Percentiles rank a stretch among this genome's conserved stretches.
Conservation (phyloP, 2,329 filamentous ascomycete species). For the Paradendryphiella salina region DNA sequence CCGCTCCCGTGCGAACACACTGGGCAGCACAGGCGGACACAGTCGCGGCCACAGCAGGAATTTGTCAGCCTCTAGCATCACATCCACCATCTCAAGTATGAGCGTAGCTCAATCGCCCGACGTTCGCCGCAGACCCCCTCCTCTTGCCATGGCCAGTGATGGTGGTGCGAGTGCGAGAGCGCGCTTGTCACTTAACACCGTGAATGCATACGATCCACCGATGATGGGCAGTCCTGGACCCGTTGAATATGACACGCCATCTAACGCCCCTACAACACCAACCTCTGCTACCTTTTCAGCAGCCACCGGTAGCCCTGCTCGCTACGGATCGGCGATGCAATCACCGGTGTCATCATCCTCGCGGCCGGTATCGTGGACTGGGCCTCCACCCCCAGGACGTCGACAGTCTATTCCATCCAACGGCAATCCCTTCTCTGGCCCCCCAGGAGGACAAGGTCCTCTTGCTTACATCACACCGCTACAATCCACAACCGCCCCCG, state of each 20-base stretch:
- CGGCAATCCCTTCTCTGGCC: conserved; percentile 72
- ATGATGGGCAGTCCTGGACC: conserved; percentile 64
- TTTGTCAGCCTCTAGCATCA: conserved; percentile 84
- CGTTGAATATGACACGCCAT: conserved; percentile 65
- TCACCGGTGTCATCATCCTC: conserved; percentile 74
- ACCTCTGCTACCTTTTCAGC: conserved; percentile 82
- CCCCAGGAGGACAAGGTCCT: conserved; percentile 62
- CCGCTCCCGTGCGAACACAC: conserved; percentile 75
- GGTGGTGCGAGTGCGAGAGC: conserved; percentile 61
- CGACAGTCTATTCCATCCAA: conserved; percentile 81
- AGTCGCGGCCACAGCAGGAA: conserved; percentile 80
- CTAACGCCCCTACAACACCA: conserved; percentile 77
- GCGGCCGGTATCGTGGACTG: conserved; percentile 73
- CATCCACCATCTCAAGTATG: conserved; percentile 71
- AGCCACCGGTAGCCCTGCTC: conserved; percentile 70
- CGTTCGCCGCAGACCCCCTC: conserved; percentile 71
- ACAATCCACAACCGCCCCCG: conserved; percentile 59
- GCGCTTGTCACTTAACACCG: conserved; percentile 57
- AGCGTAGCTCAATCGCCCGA: conserved; percentile 56
- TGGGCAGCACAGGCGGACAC: conserved; percentile 71
- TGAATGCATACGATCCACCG: conserved; percentile 67
- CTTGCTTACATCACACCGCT: conserved; percentile 60
- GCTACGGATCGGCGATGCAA: conserved; percentile 67
- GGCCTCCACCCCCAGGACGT: conserved; percentile 68
- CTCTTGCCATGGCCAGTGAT: conserved; percentile 79